These are phyloP conservation scores for Bruguiera parviflora DNA, from an alignment of 345 rosid species.

Conservation along the genomic window DNA sequence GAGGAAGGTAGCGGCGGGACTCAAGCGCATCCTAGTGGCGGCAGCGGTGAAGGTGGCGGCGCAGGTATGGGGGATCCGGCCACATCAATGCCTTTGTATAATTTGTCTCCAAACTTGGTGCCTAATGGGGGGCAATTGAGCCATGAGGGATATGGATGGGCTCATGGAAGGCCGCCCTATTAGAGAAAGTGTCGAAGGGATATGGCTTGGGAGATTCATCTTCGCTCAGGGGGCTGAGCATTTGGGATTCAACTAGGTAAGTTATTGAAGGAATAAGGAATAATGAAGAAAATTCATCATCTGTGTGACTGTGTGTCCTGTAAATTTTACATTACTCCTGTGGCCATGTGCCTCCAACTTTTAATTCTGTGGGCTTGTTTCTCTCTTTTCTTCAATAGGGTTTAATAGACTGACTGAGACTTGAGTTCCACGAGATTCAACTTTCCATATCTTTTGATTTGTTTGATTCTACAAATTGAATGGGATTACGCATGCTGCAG, in stretches of 20 bases:
- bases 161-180: conserved; percentile 48
- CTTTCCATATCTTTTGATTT: background rate
- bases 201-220: background rate
- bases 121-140: conserved; percentile 29
- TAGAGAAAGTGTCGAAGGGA: background rate
- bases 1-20: conserved; percentile 20
- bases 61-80: conserved; percentile 24
- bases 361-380: background rate
- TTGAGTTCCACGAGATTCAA: background rate
- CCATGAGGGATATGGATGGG: conserved; percentile 54
- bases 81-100: conserved; percentile 17
- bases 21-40: conserved; percentile 13
- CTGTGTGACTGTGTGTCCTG: conserved; percentile 10
- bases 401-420: background rate
- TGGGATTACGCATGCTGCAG: no score
- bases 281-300: background rate
- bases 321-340: background rate
- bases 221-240: background rate
- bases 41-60: conserved; percentile 6
- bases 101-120: conserved; percentile 21
- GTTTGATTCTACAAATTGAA: no score
- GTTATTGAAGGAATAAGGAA: conserved; percentile 12
- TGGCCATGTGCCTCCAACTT: background rate
- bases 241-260: background rate
- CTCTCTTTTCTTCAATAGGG: background rate